phyloP scores from a whole-genome alignment of 2,329 filamentous ascomycete genomes.

The Paecilomyces sp. region DNA sequence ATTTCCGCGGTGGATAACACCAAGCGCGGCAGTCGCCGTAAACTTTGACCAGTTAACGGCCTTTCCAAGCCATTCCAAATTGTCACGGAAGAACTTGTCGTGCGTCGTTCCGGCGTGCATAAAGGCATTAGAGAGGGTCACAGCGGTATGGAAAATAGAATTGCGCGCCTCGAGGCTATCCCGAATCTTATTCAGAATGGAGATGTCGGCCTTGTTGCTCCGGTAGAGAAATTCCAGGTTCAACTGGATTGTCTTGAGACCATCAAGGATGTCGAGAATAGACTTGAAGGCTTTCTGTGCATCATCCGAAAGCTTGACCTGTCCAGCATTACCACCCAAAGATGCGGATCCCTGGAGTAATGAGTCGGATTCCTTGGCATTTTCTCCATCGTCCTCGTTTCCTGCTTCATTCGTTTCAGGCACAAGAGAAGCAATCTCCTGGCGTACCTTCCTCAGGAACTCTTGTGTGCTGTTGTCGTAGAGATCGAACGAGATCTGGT shows the following conservation, averaged over 20 bases:
- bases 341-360: conserved; percentile 48
- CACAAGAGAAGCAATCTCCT: conserved; percentile 59
- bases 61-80: conserved; percentile 95
- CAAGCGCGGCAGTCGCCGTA: conserved; percentile 89
- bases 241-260: conserved; percentile 86
- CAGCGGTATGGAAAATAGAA: conserved; percentile 96
- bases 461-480: conserved; percentile 99
- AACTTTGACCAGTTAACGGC: conserved; percentile 99
- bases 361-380: conserved; percentile 52
- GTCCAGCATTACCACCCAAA: conserved; percentile 34
- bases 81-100: conserved; percentile 97
- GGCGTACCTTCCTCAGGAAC: conserved; percentile 83
- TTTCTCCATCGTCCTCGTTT: conserved; percentile 42
- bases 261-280: conserved; percentile 63
- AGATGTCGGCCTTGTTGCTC: conserved; percentile 87
- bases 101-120: conserved; percentile 99
- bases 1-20: conserved; percentile 95
- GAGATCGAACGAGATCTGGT: conserved; percentile 95
- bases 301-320: conserved; percentile 37
- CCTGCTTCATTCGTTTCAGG: conserved; percentile 32
- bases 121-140: conserved; percentile 96
- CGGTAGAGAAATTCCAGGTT: conserved; percentile 96
- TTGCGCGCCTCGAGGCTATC: conserved; percentile 93
- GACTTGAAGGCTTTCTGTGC: conserved; percentile 49
- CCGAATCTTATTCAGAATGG: conserved; percentile 90